A percentile compares a stretch with the other conserved stretches of the same genome.
These are phyloP conservation scores for Tolypocladium tundrense DNA, from an alignment of 2,329 filamentous ascomycete species.

Conservation along the genomic window DNA sequence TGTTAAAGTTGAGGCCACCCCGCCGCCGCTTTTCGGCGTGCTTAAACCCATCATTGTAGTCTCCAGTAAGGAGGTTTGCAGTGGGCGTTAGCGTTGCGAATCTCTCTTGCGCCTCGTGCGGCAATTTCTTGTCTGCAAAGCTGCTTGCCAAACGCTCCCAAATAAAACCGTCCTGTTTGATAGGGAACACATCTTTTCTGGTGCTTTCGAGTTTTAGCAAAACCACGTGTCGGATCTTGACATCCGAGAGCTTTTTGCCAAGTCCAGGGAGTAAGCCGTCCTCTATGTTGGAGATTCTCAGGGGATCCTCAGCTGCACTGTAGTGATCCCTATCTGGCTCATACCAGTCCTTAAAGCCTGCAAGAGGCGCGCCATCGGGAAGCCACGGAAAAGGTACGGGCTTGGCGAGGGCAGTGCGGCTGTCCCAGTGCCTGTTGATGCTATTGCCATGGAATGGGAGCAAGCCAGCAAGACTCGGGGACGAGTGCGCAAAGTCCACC, in stretches of 20 bases:
- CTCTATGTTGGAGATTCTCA: slow-evolving; percentile 28
- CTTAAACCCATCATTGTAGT: slow-evolving; percentile 21
- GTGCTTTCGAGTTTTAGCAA: slow-evolving; percentile 32
- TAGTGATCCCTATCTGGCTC: slow-evolving; percentile 17
- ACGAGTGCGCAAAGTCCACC: slow-evolving; percentile 21
- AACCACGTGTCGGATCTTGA: slow-evolving; percentile 31
- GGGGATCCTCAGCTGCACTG: slow-evolving; percentile 22
- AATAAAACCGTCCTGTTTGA: slow-evolving; percentile 28
- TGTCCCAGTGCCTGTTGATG: slow-evolving; percentile 16
- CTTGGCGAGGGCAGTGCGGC: slow-evolving; percentile 13
- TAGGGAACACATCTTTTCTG: slow-evolving; percentile 32
- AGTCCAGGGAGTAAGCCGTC: slow-evolving; percentile 18
- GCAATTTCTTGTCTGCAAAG: slow-evolving; percentile 18
- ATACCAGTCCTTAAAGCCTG: slow-evolving; percentile 17
- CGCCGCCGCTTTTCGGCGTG: slow-evolving; percentile 15
- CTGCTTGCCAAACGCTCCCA: slow-evolving; percentile 23
- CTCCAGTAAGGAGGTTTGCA: slow-evolving; percentile 22
- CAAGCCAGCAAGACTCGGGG: slow-evolving; percentile 16
- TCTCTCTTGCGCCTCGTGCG: slow-evolving; percentile 17
- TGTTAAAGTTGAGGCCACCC: slow-evolving; percentile 29
- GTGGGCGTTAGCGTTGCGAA: slow-evolving; percentile 18
- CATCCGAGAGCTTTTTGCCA: slow-evolving; percentile 12
- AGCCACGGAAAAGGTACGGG: slow-evolving; percentile 14
- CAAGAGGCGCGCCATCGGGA: slow-evolving; percentile 7
- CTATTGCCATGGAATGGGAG: slow-evolving; percentile 14